Evolutionary conservation across 225 moss, liverwort and hornwort genomes (phyloP), one percentile per base, ranked within the genome.

Genomic region (Pleurozium schreberi): DNA sequence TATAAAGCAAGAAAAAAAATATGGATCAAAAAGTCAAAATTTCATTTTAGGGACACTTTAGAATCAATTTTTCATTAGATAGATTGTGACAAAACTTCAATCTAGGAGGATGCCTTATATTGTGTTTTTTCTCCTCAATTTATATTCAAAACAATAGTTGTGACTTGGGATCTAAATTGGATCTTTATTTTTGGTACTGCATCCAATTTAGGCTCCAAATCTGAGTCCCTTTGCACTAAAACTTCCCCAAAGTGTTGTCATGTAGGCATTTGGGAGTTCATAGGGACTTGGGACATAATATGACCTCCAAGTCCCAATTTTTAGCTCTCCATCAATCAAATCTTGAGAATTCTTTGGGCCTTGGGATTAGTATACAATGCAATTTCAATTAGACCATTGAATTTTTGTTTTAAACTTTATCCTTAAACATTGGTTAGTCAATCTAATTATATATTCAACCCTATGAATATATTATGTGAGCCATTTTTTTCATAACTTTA

Each of bases 281-380:
- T 36, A 0, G 14, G 8, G 5, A 36, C 13, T 17, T 8, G 19
- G n/a, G n/a, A n/a, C n/a, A n/a, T n/a, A n/a, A 21, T 50, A 3
- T 19, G 0, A 34, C 5, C 3, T 4, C 1, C 0, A 31, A 21
- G 12, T 14, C 0, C 26, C 12, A 25, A 55, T 38, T 25, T 23
- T 55, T 22, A 57, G 4, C 8, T 53, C 14, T 76, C 14, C 0
- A 36, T 5, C 22, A 76, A 52, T 76, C 0, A 53, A 0, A 38
- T 77, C 47, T 38, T 53, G 16, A 55, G 0, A n/a, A 55, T 26
- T 16, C n/a, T 26, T 22, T 38, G 10, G 23, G 14, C 0, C 4
- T 5, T 38, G 4, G 6, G 3, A 26, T 2, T 10, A 4, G 6
- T 36, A 5, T 13, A 0, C 2, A 49, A 16, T 0, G 0, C n/a